Base-by-base conservation (phyloP, 164 flowering plant genomes). In the Malania oleifera region DNA sequence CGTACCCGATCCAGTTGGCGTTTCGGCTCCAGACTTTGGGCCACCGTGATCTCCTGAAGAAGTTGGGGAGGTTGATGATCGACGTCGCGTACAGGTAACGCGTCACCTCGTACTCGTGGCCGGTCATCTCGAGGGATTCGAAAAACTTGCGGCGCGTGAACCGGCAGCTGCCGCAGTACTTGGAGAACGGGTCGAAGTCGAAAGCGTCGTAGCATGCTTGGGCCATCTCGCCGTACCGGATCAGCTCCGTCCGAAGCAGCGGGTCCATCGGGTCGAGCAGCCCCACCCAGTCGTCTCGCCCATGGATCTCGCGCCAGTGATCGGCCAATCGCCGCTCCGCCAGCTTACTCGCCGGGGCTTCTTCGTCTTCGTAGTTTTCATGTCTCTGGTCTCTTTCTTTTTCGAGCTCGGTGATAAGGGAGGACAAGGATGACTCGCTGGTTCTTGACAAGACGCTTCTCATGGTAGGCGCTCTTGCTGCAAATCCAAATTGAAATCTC, bases 1-100 rank as follows among this genome's bases (percentile, higher is more conserved):
- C 80, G 66, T 82, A 91, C 1, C 98, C 98, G 18, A 89, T 86
- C 98, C 98, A 91, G 50, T 89, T 89, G 2, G 95, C 91, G 47
- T 72, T 62, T 40, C 47, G 57, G 78, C 87, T 86, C 96, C 96
- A 88, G 0, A 80, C 72, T 15, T 78, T 63, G 0, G 81, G 64
- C 83, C 75, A 71, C 48, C 72, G 34, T 0, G 93, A 84, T 48
- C 74, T 73, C 62, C 71, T 73, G 75, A 86, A 86, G 68, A 91
- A 80, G 37, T 83, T 84, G 0, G 92, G 87, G 26, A 83, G 71
- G 41, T 81, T 78, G 50, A 85, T 72, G 52, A 80, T 82, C 17
- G 82, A 67, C 4, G 97, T 84, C 2, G 93, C 91, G 62, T 77
- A 91, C 26, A 91, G 71, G 65, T 86, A 91, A 17, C 88, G 63